Conservation (phyloP, 2,329 filamentous ascomycete genomes). For the Eutypella sp. region DNA sequence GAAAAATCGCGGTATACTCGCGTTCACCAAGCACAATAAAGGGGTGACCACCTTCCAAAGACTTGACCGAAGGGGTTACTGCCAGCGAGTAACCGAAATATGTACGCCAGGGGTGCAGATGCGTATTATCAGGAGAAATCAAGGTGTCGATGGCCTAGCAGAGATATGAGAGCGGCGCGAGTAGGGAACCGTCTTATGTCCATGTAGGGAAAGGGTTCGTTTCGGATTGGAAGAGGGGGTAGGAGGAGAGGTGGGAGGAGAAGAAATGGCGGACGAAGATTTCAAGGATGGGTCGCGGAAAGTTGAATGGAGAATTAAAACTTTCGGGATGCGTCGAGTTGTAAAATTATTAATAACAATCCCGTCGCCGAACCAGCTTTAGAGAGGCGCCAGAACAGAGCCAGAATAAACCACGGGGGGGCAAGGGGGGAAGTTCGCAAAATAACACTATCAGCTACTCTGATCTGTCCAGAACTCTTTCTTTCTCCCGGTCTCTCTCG, state of each 20-base stretch:
- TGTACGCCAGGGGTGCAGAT: background rate
- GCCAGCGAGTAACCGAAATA: background rate
- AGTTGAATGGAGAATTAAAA: no score
- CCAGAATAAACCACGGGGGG: no score
- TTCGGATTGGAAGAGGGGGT: background rate
- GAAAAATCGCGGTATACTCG: background rate
- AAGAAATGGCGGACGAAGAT: background rate
- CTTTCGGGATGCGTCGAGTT: no score
- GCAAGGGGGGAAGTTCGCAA: no score
- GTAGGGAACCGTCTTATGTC: slow-evolving; percentile 7
- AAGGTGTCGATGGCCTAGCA: slow-evolving; percentile 1
- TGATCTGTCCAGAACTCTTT: no score
- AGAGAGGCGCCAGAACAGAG: no score
- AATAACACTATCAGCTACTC: no score
- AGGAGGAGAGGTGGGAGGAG: background rate
- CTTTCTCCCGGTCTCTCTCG: no score
- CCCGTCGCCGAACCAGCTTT: no score
- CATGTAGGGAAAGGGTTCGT: slow-evolving; percentile 9
- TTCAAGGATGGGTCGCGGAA: no score
- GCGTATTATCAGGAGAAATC: slow-evolving; percentile 4
- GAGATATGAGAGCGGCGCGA: slow-evolving; percentile 6
- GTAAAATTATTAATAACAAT: no score
- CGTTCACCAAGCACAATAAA: slow-evolving; percentile 2
- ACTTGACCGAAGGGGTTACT: background rate
- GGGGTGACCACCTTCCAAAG: slow-evolving; percentile 1